Evolutionary conservation across 345 rosid genomes (phyloP).

Genomic region (Eucalyptus sp.): DNA sequence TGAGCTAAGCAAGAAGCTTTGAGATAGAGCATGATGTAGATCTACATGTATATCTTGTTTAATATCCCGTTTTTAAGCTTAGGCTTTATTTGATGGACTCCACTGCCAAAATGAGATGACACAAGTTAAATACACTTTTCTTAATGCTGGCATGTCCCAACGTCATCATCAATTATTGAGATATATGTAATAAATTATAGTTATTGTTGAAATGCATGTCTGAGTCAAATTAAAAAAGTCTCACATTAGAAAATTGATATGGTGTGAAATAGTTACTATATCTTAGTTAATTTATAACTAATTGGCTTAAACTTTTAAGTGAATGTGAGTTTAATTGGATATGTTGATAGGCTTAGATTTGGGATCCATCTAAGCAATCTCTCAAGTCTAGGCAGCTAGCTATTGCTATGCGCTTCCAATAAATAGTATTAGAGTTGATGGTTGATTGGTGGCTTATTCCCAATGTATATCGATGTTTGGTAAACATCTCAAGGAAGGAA

Average conservation of each 20-base stretch:
- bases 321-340: background rate
- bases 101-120: background rate
- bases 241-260: background rate
- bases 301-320: background rate
- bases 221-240: background rate
- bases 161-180: background rate
- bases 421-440: too few species aligned
- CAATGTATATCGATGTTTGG: background rate
- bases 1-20: background rate
- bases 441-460: background rate
- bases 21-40: background rate
- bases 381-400: background rate
- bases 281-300: background rate
- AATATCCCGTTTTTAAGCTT: background rate
- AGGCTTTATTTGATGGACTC: background rate
- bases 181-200: background rate
- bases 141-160: background rate
- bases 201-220: background rate
- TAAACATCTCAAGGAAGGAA: too few species aligned
- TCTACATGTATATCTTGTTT: background rate
- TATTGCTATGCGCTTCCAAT: background rate
- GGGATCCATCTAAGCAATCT: background rate
- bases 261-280: background rate
- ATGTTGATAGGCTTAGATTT: background rate
- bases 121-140: background rate